Evolutionary conservation across 2,329 filamentous ascomycete genomes (phyloP), one percentile per base, ranked within the genome.

Genomic region (Alternaria viburni): DNA sequence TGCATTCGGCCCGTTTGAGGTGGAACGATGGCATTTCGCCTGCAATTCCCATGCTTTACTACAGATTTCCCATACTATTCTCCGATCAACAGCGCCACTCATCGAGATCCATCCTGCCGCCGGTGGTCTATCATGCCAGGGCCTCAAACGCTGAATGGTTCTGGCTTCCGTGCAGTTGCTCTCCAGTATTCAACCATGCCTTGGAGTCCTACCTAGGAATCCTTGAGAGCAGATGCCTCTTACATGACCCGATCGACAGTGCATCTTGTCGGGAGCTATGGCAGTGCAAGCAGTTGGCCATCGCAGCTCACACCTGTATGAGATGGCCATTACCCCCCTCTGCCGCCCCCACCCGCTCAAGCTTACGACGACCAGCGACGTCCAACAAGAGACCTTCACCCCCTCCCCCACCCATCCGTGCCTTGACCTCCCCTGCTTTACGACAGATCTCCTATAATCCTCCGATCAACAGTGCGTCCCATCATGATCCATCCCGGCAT

Each of bases 21-120:
- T 62, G 56, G 56, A 55, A 54, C 54, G 60, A 62, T 62, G 60
- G 60, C 56, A 59, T 59, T 59, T 62, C 36, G 17, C 26, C 17
- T 19, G 15, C 17, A 62, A 62, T 36, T 52, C 30, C 49, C 28
- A 52, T 52, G 19, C 49, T 52, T 36, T 11, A 36, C 49, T 23
- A 52, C 8, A 23, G 49, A 52, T 52, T 52, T 52, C 49, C 49
- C 49, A 52, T 52, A 52, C 3, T 52, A 52, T 52, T 30, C 2
- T 1, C 49, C 49, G 49, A 52, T 52, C 49, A 30, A 23, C 28
- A 13, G 28, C 26, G 12, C 21, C 17, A 8, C 10, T 51, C 49
- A 52, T 52, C 49, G 49, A 36, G 49, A 52, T 52, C 15, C 32
- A 36, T 36, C 32, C 32, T 36, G 32, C 15, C 32, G 1, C 32